Evolutionary conservation across 2,329 filamentous ascomycete species (phyloP).

Genomic region (Emericellopsis atlantica): DNA sequence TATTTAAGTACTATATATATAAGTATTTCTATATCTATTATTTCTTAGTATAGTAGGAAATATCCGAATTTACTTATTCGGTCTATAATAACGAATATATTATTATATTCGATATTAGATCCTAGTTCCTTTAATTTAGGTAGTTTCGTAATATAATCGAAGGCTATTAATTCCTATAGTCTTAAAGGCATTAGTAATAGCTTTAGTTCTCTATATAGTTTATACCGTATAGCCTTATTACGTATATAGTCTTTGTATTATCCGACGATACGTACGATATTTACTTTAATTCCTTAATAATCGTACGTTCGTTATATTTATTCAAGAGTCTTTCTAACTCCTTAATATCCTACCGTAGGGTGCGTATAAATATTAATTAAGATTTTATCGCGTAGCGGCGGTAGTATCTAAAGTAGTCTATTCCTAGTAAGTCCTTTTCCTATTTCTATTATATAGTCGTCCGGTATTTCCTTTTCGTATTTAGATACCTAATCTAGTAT

Average conservation of each 20-base stretch:
- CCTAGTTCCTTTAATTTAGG: conserved; percentile 3
- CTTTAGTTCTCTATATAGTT: conserved; percentile 5
- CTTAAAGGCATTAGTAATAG: conserved; percentile 1
- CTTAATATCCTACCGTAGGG: background rate
- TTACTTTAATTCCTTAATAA: conserved; percentile 3
- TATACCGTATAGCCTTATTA: conserved; percentile 1
- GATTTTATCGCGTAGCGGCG: background rate
- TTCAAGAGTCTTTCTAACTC: conserved; percentile 3
- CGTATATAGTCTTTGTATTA: conserved; percentile 3
- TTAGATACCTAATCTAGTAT: background rate
- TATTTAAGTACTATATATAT: conserved; percentile 2
- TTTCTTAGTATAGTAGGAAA: background rate
- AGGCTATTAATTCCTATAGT: conserved; percentile 4
- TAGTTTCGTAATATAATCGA: conserved; percentile 3
- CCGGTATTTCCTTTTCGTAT: background rate
- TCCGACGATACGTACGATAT: background rate
- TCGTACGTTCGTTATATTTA: conserved; percentile 2
- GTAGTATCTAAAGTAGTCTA: background rate
- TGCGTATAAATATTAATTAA: background rate
- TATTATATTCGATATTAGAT: conserved; percentile 2
- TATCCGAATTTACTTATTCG: conserved; percentile 1
- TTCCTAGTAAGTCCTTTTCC: too few relatives aligned
- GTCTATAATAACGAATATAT: conserved; percentile 2
- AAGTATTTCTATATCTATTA: conserved; percentile 2
- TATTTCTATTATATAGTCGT: background rate